A percentile compares a stretch with the other conserved stretches of the same genome.
phyloP scores from a whole-genome alignment of 2,329 filamentous ascomycete genomes.

The Colletotrichum liriopes region DNA sequence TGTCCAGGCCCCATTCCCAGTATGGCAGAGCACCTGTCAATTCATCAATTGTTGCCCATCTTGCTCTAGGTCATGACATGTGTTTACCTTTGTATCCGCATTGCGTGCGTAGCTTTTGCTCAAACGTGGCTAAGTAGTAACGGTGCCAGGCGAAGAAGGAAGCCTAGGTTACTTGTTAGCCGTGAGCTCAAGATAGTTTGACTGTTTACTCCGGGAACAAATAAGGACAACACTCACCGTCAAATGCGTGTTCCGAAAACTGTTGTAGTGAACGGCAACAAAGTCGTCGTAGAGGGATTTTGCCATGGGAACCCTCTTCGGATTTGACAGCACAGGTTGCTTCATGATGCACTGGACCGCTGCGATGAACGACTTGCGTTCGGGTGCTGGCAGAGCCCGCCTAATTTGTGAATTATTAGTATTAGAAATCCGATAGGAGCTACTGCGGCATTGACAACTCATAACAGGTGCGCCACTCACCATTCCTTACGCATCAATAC shows the following conservation, averaged over 20 bases:
- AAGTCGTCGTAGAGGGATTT: slow-evolving; percentile 46
- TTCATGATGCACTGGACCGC: slow-evolving; percentile 49
- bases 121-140: slow-evolving; percentile 39
- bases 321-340: slow-evolving; percentile 42
- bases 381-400: slow-evolving; percentile 44
- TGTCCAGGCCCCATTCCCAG: slow-evolving; percentile 42
- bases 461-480: background rate
- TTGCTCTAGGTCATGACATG: rapidly evolving
- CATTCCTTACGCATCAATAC: slow-evolving; percentile 33
- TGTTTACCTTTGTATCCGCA: slow-evolving; percentile 44
- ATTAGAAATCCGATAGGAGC: too few species aligned
- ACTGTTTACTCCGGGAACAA: too few species aligned
- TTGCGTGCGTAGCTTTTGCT: slow-evolving; percentile 40
- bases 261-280: slow-evolving; percentile 43
- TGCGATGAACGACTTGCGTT: slow-evolving; percentile 47
- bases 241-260: slow-evolving; percentile 29
- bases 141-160: slow-evolving; percentile 44
- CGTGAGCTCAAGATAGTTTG: too few species aligned
- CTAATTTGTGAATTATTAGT: slow-evolving; percentile 9
- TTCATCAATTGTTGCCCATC: background rate
- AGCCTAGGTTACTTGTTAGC: background rate
- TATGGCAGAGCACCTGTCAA: slow-evolving; percentile 42
- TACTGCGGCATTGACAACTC: background rate
- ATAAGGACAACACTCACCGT: slow-evolving; percentile 22
- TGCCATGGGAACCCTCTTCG: slow-evolving; percentile 40